Base-by-base conservation (phyloP, 345 rosid species). In the Ricinus communis region DNA sequence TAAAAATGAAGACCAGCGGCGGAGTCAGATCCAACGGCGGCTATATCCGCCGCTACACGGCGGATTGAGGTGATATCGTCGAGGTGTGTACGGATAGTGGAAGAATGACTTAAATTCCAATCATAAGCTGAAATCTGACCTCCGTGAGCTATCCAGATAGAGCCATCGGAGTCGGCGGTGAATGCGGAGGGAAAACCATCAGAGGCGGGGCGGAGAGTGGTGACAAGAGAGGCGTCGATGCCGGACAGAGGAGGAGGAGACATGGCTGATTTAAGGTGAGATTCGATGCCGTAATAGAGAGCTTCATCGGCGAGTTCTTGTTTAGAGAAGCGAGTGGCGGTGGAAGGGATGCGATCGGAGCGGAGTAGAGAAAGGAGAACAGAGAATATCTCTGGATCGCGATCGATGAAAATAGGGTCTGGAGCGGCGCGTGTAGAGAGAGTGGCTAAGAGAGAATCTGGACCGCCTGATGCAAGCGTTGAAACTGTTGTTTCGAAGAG, bases 231-330 rank as follows among this genome's bases (percentile, higher is more conserved):
- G 8, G 97, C 96, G 66, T 94, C 97, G 78, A 84, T 85, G 22
- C 93, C 97, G 5, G 74, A 75, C 2, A 94, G 81, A 24, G 89
- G 85, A 33, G 88, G 85, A 0, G 97, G 93, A 21, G 87, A 80
- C 80, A 81, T 77, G 57, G 97, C 92, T 14, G 81, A 78, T 0
- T 85, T 82, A 70, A 94, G 85, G 65, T 69, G 83, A 21, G 90
- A 81, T 43, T 94, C 97, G 53, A 94, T 81, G 16, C 99, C 99
- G 65, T 91, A 94, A 70, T 88, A 94, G 25, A 83, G 63, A 27
- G 99, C 99, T 63, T 94, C 99, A 27, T 94, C 97, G 40, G 87
- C 84, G 73, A 94, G 89, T 74, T 92, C 97, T 57, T 89, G 97
- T 55, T 84, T 85, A 74, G 96, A 91, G 77, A 90, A 91, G 49